Base-by-base conservation (phyloP, 192 early-diverging fungal genomes). In the Chytriomyces sp. region DNA sequence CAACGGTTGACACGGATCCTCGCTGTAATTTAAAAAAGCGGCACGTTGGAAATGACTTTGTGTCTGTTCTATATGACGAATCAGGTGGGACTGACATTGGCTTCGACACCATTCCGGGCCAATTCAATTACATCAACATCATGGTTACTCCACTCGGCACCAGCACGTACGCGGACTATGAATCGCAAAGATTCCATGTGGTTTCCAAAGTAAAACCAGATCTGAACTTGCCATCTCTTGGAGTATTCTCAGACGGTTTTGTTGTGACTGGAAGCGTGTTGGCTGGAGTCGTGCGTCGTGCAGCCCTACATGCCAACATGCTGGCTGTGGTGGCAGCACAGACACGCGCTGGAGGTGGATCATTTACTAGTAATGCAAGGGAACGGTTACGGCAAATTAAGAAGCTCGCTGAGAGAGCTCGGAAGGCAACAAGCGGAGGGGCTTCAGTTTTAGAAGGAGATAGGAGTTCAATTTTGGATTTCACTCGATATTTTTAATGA, bases 11-110 rank as follows among this genome's bases (percentile, higher is more conserved):
- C 40, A 87, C 87, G 53, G 96, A 99, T 77, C 88, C 90, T 54
- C 80, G 87, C 53, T 86, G 93, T 73, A 90, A 86, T 69, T 75
- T 76, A 17, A 99, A 99, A 74, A 99, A 99, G 82, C 82, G 94
- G 32, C 94, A 97, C 75, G 95, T 99, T 70, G 97, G 95, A 44
- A 99, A 99, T 75, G 95, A 99, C 80, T 98, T 89, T 82, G 93
- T 99, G 56, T 89, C 89, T 37, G 91, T 99, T 70, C 89, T 97
- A 7, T 99, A 90, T 72, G 96, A 98, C 75, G 96, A 99, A 74
- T 91, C 91, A 36, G 95, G 92, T 1, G 86, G 90, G 6, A 94
- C 92, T 75, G 87, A 85, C 36, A 59, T 75, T 61, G 60, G 60
- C 5, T 95, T 96, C 78, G 91, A 95, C 64, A 98, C 94, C 4